Percentiles rank a stretch among this genome's conserved stretches.
Evolutionary conservation across 306 rosid species (phyloP).

Genomic region (Echinosophora koreensis): DNA sequence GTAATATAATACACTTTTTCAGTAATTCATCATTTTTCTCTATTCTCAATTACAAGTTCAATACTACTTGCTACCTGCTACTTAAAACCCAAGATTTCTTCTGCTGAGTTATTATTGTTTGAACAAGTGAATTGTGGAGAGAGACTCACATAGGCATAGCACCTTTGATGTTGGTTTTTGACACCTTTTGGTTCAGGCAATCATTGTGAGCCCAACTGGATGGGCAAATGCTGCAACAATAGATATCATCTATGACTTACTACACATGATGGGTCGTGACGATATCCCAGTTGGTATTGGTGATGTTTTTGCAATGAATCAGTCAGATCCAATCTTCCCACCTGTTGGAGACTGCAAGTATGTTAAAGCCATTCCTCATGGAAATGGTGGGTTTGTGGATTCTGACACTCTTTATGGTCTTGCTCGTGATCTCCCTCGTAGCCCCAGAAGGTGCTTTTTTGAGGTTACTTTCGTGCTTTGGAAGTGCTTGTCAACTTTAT

Average conservation of each 20-base stretch:
- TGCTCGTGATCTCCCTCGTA: constrained; percentile 78
- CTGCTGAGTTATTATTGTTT: background rate
- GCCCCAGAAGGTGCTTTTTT: constrained; percentile 78
- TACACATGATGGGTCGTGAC: constrained; percentile 98
- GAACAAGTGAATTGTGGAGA: background rate
- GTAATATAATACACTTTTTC: too few species aligned
- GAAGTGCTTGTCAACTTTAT: background rate
- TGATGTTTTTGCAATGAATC: constrained; percentile 73
- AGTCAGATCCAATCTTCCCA: constrained; percentile 59
- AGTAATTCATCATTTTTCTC: too few species aligned
- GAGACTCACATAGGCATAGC: background rate
- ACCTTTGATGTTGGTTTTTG: background rate
- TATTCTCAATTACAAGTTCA: too few species aligned
- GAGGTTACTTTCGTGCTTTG: background rate
- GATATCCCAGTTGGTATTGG: constrained; percentile 89
- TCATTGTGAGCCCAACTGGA: constrained; percentile 88
- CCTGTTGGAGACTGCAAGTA: constrained; percentile 77
- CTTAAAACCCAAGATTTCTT: background rate
- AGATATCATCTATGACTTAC: constrained; percentile 76
- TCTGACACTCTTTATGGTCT: constrained; percentile 94
- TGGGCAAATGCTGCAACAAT: constrained; percentile 97
- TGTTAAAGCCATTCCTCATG: constrained; percentile 79
- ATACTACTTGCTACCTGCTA: background rate
- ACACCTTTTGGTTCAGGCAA: constrained; percentile 62
- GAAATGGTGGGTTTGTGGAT: constrained; percentile 85